Evolutionary conservation across 371 early-diverging fungal species (phyloP).

Genomic region (Mortierella sp.): DNA sequence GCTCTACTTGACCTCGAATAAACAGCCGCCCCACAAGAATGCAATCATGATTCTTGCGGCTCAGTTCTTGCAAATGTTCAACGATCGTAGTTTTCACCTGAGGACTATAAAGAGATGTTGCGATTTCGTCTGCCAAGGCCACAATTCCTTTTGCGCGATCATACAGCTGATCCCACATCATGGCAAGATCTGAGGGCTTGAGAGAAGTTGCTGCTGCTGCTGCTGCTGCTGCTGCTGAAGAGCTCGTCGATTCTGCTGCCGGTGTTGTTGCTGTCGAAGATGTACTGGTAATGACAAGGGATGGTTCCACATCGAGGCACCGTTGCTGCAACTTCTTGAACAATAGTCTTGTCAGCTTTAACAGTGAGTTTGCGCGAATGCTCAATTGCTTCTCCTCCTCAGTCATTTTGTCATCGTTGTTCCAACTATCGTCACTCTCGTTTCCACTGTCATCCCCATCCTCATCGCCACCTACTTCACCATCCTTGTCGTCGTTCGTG

Average conservation of each 20-base stretch:
- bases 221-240: conserved; percentile 2
- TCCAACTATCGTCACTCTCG: conserved; percentile 54
- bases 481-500: conserved; percentile 40
- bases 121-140: conserved; percentile 47
- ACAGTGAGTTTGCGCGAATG: conserved; percentile 30
- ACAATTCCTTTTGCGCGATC: conserved; percentile 38
- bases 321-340: conserved; percentile 53
- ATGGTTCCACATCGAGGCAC: conserved; percentile 37
- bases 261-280: background rate
- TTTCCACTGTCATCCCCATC: conserved; percentile 25
- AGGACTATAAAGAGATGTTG: conserved; percentile 46
- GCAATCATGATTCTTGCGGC: conserved; percentile 42
- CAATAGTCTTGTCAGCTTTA: conserved; percentile 44
- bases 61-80: conserved; percentile 30
- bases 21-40: conserved; percentile 46
- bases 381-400: conserved; percentile 53
- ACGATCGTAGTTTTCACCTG: conserved; percentile 30
- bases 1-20: conserved; percentile 46
- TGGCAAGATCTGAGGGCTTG: conserved; percentile 39
- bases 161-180: conserved; percentile 53
- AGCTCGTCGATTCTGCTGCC: conserved; percentile 1
- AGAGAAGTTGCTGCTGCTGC: conserved; percentile 3
- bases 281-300: background rate
- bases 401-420: conserved; percentile 41
- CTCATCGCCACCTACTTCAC: background rate